Evolutionary conservation across 2,329 filamentous ascomycete species (phyloP).

Genomic region (Eutypella sp.): DNA sequence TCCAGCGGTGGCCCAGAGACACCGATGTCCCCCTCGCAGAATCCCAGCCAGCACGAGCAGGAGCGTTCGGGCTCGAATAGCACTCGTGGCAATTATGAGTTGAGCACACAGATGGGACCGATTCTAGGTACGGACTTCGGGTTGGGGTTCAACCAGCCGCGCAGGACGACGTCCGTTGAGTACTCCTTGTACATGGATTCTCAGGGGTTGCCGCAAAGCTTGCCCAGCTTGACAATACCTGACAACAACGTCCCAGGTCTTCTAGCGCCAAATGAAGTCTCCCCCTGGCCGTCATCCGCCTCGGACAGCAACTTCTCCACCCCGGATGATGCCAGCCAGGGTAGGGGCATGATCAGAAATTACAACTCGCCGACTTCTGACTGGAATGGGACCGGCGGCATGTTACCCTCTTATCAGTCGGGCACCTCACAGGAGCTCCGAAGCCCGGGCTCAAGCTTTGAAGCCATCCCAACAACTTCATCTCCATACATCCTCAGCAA

Average conservation of each 20-base stretch:
- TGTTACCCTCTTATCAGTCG: constrained; percentile 9
- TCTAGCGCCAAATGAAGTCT: constrained; percentile 29
- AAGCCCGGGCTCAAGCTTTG: constrained; percentile 19
- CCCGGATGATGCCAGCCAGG: constrained; percentile 32
- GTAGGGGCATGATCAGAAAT: constrained; percentile 9
- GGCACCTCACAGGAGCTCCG: constrained; percentile 12
- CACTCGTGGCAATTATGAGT: too few species aligned
- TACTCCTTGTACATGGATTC: constrained; percentile 22
- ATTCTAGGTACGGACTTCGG: constrained; percentile 16
- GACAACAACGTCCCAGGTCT: constrained; percentile 27
- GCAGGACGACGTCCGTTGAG: constrained; percentile 21
- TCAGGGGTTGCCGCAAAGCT: constrained; percentile 14
- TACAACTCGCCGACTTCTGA: constrained; percentile 22
- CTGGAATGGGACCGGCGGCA: constrained; percentile 10
- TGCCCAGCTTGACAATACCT: constrained; percentile 27
- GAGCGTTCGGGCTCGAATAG: constrained; percentile 11
- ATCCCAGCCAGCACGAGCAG: constrained; percentile 8
- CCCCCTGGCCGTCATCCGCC: constrained; percentile 40
- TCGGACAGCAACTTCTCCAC: constrained; percentile 45
- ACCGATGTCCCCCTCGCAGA: constrained; percentile 21
- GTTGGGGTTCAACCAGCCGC: constrained; percentile 21
- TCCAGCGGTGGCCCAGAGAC: constrained; percentile 17
- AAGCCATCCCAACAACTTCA: constrained; percentile 21
- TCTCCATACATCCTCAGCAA: constrained; percentile 23
- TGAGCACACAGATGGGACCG: too few species aligned